These are phyloP conservation scores for Eremochloa ophiuroides DNA, from an alignment of 176 grass and related monocot species.

Conservation along the genomic window DNA sequence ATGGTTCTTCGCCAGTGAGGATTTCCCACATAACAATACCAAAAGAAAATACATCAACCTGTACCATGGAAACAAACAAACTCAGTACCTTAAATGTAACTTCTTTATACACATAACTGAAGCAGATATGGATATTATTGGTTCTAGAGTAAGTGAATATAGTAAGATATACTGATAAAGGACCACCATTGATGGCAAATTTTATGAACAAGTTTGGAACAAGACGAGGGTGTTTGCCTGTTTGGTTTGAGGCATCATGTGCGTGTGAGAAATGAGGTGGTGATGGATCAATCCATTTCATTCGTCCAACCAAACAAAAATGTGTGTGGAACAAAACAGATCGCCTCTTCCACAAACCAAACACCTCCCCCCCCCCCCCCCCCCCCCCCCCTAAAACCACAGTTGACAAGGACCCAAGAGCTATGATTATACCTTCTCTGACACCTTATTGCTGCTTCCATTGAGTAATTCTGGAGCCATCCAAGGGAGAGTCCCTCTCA, in stretches of 20 bases:
- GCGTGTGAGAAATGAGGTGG: background rate
- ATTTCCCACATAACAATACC: slow-evolving; percentile 96
- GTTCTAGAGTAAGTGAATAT: background rate
- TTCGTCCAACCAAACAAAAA: background rate
- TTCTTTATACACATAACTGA: background rate
- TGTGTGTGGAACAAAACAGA: background rate
- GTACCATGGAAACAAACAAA: slow-evolving; percentile 24
- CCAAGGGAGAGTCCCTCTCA: slow-evolving; percentile 84
- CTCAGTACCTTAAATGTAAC: background rate
- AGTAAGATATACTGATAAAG: background rate
- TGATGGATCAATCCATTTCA: background rate
- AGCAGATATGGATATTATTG: background rate
- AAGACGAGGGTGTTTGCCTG: background rate
- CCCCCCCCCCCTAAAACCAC: background rate
- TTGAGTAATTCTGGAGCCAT: slow-evolving; percentile 91
- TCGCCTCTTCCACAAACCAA: background rate
- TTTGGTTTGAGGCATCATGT: background rate
- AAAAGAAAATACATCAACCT: slow-evolving; percentile 96
- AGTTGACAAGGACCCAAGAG: background rate
- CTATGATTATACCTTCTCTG: slow-evolving; percentile 63
- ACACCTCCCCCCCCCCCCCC: no score
- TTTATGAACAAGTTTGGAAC: background rate
- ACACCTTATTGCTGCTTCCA: slow-evolving; percentile 87
- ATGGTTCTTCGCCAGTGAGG: slow-evolving; percentile 81
- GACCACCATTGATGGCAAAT: background rate